phyloP scores from a whole-genome alignment of 164 flowering plant genomes.

The Annona cherimola region DNA sequence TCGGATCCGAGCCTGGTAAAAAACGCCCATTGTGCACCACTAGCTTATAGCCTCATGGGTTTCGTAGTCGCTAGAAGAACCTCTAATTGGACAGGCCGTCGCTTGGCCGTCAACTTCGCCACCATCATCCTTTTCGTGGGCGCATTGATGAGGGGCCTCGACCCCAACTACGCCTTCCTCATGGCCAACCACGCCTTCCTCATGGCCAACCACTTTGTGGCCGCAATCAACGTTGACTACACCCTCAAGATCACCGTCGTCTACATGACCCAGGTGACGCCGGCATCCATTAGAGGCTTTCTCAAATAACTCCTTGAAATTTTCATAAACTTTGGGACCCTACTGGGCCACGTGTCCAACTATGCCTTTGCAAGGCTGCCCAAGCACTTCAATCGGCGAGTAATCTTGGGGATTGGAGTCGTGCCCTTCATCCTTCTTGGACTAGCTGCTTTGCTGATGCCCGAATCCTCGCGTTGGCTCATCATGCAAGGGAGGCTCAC shows the following conservation, averaged over 20 bases:
- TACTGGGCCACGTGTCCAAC: constrained; percentile 68
- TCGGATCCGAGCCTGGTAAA: too few relatives aligned
- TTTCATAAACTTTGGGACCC: constrained; percentile 33
- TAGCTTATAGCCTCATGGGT: constrained; percentile 10
- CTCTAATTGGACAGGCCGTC: constrained; percentile 35
- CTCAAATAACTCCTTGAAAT: constrained; percentile 33
- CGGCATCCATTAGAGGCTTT: constrained; percentile 30
- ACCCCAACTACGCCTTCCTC: constrained; percentile 26
- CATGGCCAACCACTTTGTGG: constrained; percentile 17
- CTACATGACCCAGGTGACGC: constrained; percentile 30
- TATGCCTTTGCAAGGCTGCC: constrained; percentile 50
- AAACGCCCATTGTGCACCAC: too few relatives aligned
- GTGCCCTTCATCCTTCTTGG: constrained; percentile 48
- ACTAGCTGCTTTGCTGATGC: constrained; percentile 46
- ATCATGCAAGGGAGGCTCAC: constrained; percentile 67
- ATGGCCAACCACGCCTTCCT: constrained; percentile 28
- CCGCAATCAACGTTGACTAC: constrained; percentile 34
- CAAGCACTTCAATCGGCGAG: constrained; percentile 44
- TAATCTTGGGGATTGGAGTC: constrained; percentile 73
- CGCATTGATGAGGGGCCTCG: constrained; percentile 30
- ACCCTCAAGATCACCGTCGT: constrained; percentile 36
- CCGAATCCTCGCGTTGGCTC: constrained; percentile 87
- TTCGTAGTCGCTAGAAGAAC: constrained; percentile 25
- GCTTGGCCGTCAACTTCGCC: constrained; percentile 30
- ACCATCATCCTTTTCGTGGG: constrained; percentile 29